Evolutionary conservation across 106 monocot species (phyloP).

Genomic region (Xerophyta viscosa): DNA sequence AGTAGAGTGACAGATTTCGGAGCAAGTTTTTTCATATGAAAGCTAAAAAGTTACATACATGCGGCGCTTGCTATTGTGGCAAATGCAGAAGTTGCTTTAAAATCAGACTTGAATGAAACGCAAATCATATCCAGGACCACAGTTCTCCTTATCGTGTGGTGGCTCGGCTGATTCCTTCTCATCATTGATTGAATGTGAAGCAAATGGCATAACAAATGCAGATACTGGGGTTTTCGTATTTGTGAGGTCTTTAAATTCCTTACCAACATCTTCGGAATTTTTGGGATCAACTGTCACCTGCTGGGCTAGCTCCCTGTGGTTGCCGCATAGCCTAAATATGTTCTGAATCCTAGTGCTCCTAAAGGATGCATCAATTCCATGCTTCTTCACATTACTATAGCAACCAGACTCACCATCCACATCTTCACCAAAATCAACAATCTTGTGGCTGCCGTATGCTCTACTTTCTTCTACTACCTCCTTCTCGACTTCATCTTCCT

Average conservation of each 20-base stretch:
- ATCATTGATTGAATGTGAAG: conserved; percentile 10
- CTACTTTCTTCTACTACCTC: conserved; percentile 48
- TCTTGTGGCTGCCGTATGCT: background rate
- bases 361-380: background rate
- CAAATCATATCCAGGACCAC: no score
- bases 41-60: no score
- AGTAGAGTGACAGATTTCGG: no score
- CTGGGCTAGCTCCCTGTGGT: conserved; percentile 67
- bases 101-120: no score
- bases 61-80: no score
- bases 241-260: background rate
- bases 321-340: conserved; percentile 92
- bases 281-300: conserved; percentile 29
- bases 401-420: background rate
- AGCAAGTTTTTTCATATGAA: no score
- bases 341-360: conserved; percentile 84
- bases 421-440: background rate
- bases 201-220: conserved; percentile 19
- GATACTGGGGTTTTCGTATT: conserved; percentile 19
- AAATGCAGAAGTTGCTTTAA: no score
- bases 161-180: conserved; percentile 8
- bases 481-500: conserved; percentile 55
- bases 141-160: conserved; percentile 43
- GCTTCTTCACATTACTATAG: conserved; percentile 5
- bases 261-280: conserved; percentile 15